A percentile compares a stretch with the other conserved stretches of the same genome.
Evolutionary conservation across 495 filamentous ascomycete genomes (phyloP).

Genomic region (Apodospora peruviana): DNA sequence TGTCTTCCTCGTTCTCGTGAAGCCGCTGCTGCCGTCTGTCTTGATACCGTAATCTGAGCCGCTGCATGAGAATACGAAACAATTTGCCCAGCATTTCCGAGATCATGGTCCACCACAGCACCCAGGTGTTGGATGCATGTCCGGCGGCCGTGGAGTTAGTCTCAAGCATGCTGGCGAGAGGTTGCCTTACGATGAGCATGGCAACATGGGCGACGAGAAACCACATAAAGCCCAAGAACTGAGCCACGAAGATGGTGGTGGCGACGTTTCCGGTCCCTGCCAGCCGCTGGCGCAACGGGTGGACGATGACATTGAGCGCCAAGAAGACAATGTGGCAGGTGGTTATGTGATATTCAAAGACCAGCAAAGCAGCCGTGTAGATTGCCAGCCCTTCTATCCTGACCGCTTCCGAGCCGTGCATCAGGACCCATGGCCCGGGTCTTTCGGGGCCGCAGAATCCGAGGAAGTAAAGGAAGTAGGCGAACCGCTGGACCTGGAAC

Average conservation of each 20-base stretch:
- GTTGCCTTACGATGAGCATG: not conserved
- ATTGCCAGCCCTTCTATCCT: not conserved
- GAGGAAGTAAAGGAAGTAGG: not conserved
- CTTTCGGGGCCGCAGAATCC: not conserved
- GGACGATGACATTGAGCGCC: not conserved
- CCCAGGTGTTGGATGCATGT: not conserved
- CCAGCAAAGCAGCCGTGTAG: not conserved
- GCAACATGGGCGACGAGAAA: not conserved
- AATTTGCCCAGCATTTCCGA: not conserved
- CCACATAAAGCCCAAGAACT: not conserved
- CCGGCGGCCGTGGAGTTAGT: not conserved
- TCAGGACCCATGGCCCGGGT: not conserved
- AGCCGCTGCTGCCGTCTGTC: not conserved
- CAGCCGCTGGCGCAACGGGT: not conserved
- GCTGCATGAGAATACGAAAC: not conserved
- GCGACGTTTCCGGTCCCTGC: not conserved
- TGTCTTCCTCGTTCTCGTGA: not conserved
- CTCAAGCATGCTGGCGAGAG: not conserved
- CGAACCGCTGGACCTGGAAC: not conserved
- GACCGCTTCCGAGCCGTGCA: not conserved
- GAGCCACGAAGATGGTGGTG: not conserved
- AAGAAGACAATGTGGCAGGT: not conserved
- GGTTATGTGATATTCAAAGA: not conserved
- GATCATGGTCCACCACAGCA: not conserved
- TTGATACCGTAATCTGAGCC: not conserved